Base-by-base conservation (phyloP, 495 filamentous ascomycete genomes). In the Talaromyces stipitatus region DNA sequence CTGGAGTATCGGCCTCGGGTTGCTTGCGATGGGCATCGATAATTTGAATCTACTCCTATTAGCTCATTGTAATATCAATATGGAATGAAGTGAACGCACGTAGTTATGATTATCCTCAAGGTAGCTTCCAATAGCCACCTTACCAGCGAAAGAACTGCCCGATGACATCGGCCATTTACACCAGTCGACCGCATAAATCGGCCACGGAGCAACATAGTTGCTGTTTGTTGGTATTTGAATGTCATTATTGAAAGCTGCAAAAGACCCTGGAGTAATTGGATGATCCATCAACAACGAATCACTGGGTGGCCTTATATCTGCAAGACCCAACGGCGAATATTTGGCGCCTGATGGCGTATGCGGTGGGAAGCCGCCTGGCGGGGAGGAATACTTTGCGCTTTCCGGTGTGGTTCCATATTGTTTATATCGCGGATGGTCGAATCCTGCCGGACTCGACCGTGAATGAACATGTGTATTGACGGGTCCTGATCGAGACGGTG, bases 41-140 rank as follows among this genome's bases (percentile, higher is more conserved):
- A 55, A 99, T 97, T 91, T 97, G 95, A 60, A 99, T 97, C 91
- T 97, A 55, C 27, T 29, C 11, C 26, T 14, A 58, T 67, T 57
- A 69, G 66, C 32, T 61, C 22, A 53, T 1, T 16, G 7, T 54
- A 24, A 9, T 14, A 29, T 43, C 20, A 29, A 46, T 11, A 16
- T 48, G 0, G 36, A 16, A 36, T 4, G 54, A 6, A 32, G 45
- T 3, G 18, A 46, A 45, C 85, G 68, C 77, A 96, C 92, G 76
- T 90, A 97, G 63, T 99, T 99, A 66, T 97, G 95, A 9, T 90
- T 91, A 70, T 99, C 94, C 73, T 99, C 94, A 52, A 97, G 70
- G 64, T 97, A 97, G 75, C 95, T 97, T 57, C 92, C 94, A 47
- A 97, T 78, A 3, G 94, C 94, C 61, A 99, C 80, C 66, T 97